Conservation (phyloP, 192 early-diverging fungal genomes). For the Mortierella antarctica region DNA sequence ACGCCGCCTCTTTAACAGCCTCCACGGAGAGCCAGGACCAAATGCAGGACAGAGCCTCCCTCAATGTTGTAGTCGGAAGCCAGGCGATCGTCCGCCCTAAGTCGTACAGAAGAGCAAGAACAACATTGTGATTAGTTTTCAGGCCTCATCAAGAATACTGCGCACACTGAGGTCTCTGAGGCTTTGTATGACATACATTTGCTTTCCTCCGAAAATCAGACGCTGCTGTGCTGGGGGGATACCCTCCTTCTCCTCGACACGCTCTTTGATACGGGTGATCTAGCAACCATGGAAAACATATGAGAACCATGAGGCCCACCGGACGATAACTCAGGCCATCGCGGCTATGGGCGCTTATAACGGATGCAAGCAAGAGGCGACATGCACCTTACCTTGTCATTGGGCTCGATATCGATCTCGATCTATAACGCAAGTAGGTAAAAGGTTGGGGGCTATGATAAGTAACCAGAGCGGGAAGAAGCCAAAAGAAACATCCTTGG, state of each 20-base stretch:
- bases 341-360: constrained; percentile 1
- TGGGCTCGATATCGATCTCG: constrained; percentile 88
- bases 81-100: constrained; percentile 83
- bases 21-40: constrained; percentile 96
- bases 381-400: constrained; percentile 65
- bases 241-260: constrained; percentile 96
- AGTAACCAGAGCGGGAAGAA: neutral
- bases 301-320: neutral
- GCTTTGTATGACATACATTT: constrained; percentile 73
- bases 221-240: constrained; percentile 97
- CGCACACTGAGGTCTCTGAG: neutral
- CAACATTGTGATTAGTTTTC: neutral
- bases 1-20: constrained; percentile 59
- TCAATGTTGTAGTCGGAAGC: constrained; percentile 76
- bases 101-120: neutral
- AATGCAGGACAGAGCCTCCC: constrained; percentile 87
- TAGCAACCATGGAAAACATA: constrained; percentile 19
- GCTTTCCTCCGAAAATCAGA: constrained; percentile 94
- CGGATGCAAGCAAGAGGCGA: neutral
- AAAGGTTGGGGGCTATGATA: neutral
- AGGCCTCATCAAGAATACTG: constrained; percentile 1
- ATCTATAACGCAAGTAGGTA: constrained; percentile 68
- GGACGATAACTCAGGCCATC: too few relatives aligned
- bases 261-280: constrained; percentile 90
- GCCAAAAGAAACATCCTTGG: too few relatives aligned